phyloP scores from a whole-genome alignment of 2,329 filamentous ascomycete species.

The Colletotrichum theobromicola region DNA sequence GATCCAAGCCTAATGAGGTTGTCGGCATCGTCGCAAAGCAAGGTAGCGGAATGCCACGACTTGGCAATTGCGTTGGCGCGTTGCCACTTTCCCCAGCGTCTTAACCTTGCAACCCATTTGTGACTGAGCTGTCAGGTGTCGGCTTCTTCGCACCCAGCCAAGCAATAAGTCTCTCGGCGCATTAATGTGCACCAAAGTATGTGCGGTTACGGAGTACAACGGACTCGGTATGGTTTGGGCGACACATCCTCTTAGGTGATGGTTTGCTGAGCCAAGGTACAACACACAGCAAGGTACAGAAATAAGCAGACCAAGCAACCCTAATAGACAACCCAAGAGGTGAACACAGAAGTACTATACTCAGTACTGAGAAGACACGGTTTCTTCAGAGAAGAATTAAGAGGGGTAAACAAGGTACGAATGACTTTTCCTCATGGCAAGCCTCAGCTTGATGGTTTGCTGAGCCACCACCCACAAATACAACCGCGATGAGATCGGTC shows the following conservation, averaged over 20 bases:
- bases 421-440: too few relatives aligned
- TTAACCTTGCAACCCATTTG: background rate
- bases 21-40: conserved; percentile 3
- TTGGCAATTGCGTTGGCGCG: conserved; percentile 11
- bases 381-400: too few relatives aligned
- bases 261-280: too few relatives aligned
- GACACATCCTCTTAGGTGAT: background rate
- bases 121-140: background rate
- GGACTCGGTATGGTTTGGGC: background rate
- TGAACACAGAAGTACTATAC: too few relatives aligned
- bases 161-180: background rate
- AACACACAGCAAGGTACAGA: too few relatives aligned
- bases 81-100: background rate
- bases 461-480: background rate
- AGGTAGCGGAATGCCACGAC: conserved; percentile 7
- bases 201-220: background rate
- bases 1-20: background rate
- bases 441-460: too few relatives aligned
- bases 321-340: too few relatives aligned
- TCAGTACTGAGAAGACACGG: too few relatives aligned
- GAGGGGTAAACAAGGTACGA: too few relatives aligned
- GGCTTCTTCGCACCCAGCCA: background rate
- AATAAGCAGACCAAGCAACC: too few relatives aligned
- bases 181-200: background rate
- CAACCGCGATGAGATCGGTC: background rate